Evolutionary conservation across 495 filamentous ascomycete species (phyloP).

Genomic region (Durotheca rogersii): DNA sequence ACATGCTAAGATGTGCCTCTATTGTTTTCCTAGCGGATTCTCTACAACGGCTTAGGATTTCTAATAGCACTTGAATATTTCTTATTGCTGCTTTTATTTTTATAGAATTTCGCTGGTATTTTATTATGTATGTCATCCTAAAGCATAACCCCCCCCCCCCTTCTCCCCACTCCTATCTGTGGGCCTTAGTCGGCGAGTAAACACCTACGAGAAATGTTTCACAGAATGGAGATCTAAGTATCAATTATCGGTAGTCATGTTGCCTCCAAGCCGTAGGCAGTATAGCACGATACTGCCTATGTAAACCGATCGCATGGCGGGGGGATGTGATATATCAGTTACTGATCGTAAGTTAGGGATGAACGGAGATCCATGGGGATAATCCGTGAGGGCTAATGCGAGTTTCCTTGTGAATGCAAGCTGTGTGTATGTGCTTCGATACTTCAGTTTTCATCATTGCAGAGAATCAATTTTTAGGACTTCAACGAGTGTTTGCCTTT

Average conservation of each 20-base stretch:
- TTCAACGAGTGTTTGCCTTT: constrained; percentile 27
- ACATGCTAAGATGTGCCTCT: constrained; percentile 11
- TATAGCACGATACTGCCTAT: constrained; percentile 14
- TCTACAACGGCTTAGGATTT: background rate
- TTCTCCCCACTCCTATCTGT: no score
- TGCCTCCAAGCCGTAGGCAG: background rate
- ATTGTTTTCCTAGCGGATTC: constrained; percentile 1
- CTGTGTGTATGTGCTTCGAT: constrained; percentile 28
- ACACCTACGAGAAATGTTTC: background rate
- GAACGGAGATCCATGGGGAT: constrained; percentile 23
- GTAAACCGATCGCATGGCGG: constrained; percentile 3
- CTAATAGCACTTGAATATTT: background rate
- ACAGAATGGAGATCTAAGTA: background rate
- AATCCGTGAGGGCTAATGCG: constrained; percentile 26
- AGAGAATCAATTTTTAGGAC: no score
- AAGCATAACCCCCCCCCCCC: no score
- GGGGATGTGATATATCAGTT: constrained; percentile 34
- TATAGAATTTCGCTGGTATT: no score
- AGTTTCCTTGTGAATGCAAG: constrained; percentile 25
- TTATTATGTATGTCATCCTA: no score
- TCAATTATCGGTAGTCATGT: background rate
- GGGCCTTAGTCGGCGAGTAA: no score
- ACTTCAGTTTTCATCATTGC: constrained; percentile 9
- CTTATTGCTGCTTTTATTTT: no score
- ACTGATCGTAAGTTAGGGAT: constrained; percentile 9